phyloP scores from a whole-genome alignment of 2,329 filamentous ascomycete genomes.

The Onygenales sp. region DNA sequence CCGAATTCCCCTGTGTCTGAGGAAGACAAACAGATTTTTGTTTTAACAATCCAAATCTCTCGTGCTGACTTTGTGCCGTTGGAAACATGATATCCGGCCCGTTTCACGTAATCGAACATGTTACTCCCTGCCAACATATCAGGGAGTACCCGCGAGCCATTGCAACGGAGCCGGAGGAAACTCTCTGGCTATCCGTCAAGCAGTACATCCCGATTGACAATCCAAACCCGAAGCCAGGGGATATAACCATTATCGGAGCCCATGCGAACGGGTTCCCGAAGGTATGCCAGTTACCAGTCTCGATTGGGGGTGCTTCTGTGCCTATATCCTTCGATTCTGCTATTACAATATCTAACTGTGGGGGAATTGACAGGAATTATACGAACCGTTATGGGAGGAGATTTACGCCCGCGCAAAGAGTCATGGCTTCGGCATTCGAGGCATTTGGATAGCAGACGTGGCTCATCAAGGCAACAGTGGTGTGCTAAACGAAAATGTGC shows the following conservation, averaged over 20 bases:
- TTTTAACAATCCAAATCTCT: neutral
- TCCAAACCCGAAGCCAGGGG: conserved; percentile 56
- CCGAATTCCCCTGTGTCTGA: neutral
- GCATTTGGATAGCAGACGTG: conserved; percentile 87
- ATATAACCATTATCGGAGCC: conserved; percentile 74
- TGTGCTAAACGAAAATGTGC: conserved; percentile 60
- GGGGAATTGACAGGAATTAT: conserved; percentile 58
- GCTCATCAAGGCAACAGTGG: conserved; percentile 74
- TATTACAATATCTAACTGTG: neutral
- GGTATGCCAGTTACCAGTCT: conserved; percentile 35
- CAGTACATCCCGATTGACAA: conserved; percentile 77
- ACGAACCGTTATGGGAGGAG: conserved; percentile 87
- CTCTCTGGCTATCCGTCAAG: conserved; percentile 67
- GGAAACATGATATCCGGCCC: conserved; percentile 12
- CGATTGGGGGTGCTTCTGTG: no score
- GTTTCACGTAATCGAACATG: conserved; percentile 60
- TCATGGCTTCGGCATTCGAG: conserved; percentile 60
- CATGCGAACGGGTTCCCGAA: conserved; percentile 94
- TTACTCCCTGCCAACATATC: conserved; percentile 65
- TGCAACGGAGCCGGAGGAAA: conserved; percentile 62
- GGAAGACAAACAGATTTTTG: neutral
- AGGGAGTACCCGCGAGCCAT: conserved; percentile 71
- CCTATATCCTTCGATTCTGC: neutral
- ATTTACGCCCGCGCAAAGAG: conserved; percentile 50
- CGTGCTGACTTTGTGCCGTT: neutral